Base-by-base conservation (phyloP, 192 early-diverging fungal genomes). In the Spizellomyces sp. region DNA sequence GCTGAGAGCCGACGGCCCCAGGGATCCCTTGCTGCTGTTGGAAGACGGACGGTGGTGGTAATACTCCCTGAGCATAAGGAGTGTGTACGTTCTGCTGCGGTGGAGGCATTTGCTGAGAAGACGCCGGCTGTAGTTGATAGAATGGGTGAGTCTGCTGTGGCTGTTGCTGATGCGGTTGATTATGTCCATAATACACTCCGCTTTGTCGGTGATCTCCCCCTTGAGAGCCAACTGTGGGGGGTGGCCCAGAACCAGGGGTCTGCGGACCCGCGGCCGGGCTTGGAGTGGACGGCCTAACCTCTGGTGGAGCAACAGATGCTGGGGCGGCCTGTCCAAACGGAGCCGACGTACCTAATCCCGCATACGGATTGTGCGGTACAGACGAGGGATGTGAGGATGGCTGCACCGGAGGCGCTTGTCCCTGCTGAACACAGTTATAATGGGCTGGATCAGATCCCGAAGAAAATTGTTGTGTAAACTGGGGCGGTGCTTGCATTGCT, bases 71-170 rank as follows among this genome's bases (percentile, higher is more conserved):
- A 3, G 27, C 27, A 36, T 36, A 36, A 36, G 27, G 27, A 36
- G 27, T 36, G 27, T 36, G 27, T 36, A 36, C 27, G 27, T 0
- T 36, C 3, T 36, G 27, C 0, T 36, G 27, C 27, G 27, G 61
- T 17, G 69, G 14, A 22, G 61, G 69, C 44, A 21, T 58, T 42
- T 48, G 17, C 36, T 36, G 64, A 64, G 62, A 17, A 56, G 63
- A 27, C 67, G 73, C 64, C 65, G n/a, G 70, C 27, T 63, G 69
- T 27, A 0, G 60, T 62, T 70, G 78, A 46, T 71, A 58, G 8
- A 9, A 27, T 70, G 48, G 71, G 5, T 21, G 54, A 67, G 63
- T 54, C 47, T 52, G 41, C 4, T 8, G 17, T 10, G 47, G 52
- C 10, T 10, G 55, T 43, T 27, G 55, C 15, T 7, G 54, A 41